These are phyloP conservation scores for Lupinus albus DNA, from an alignment of 306 rosid genomes.

Conservation along the genomic window DNA sequence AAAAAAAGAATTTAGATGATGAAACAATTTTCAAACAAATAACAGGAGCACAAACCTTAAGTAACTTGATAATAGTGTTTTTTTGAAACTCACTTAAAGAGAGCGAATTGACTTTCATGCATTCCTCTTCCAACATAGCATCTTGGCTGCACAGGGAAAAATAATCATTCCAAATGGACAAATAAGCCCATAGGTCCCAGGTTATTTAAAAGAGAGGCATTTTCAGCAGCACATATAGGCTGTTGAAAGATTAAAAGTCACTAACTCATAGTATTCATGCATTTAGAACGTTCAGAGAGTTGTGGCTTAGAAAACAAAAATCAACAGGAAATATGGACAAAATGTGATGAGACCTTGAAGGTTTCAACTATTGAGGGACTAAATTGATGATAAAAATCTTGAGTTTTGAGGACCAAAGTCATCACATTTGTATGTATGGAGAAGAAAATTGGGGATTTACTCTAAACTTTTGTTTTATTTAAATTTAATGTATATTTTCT, in stretches of 20 bases:
- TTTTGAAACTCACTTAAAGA: constrained; percentile 72
- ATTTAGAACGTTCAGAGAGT: constrained; percentile 9
- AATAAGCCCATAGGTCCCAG: neutral
- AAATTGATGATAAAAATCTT: too few relatives aligned
- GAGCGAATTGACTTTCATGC: constrained; percentile 96
- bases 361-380: too few relatives aligned
- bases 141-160: constrained; percentile 74
- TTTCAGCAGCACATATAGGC: neutral
- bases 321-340: neutral
- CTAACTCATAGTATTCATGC: constrained; percentile 10
- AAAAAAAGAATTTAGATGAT: constrained; percentile 34
- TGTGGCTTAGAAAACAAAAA: constrained; percentile 12
- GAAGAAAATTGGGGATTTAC: neutral
- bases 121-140: constrained; percentile 92
- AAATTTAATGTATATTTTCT: neutral
- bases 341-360: neutral
- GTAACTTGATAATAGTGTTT: constrained; percentile 26
- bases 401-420: neutral
- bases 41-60: constrained; percentile 22
- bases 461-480: constrained; percentile 12
- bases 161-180: constrained; percentile 36
- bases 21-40: constrained; percentile 35
- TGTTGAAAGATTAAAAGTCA: neutral
- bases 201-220: constrained; percentile 12
- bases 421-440: neutral